Base-by-base conservation (phyloP, 768 basidiomycete genomes). In the Boletus sensibilis region DNA sequence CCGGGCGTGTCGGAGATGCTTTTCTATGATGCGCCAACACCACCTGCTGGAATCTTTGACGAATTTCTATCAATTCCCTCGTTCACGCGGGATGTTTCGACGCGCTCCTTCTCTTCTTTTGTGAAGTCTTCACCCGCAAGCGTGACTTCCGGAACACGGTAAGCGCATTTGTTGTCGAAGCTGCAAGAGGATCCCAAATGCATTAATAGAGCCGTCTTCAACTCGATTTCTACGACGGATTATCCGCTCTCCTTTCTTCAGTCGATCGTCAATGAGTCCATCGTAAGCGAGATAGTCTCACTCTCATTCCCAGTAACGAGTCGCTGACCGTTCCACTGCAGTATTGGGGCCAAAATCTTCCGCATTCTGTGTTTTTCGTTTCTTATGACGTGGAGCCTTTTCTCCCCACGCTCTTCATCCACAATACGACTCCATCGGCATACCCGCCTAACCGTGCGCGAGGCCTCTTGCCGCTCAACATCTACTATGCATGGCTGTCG, bases 21-120 rank as follows among this genome's bases (percentile, higher is more conserved):
- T 11, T 87, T 87, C 64, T 87, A 86, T 59, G 81, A 87, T 59
- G 80, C 61, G 1, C 82, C 57, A 4, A 43, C 34, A 14, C 63
- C 53, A 18, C 68, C 64, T 6, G 4, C 40, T 14, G 63, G 65
- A 1, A 40, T 63, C 5, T 64, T 65, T 53, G 68, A 69, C 9
- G 60, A 59, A 31, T 55, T 83, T 34, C 37, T 62, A 2, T 52
- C 50, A 4, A 64, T 68, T 43, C 44, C 57, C 8, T 48, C 50
- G 9, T 14, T 55, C 34, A 49, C n/a, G 14, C n/a, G 21, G 31
- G 12, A 58, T 12, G 3, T 65, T 12, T 53, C 52, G 0, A 65
- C 58, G 0, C 54, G 55, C 13, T 57, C 63, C 0, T 69, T 68
- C 35, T n/a, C 50, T 9, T 45, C 61, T 0, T 55, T 68, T 10